A percentile compares a stretch with the other conserved stretches of the same genome.
Conservation (phyloP, 2,329 filamentous ascomycete species). For the Lachnellula hyalina region DNA sequence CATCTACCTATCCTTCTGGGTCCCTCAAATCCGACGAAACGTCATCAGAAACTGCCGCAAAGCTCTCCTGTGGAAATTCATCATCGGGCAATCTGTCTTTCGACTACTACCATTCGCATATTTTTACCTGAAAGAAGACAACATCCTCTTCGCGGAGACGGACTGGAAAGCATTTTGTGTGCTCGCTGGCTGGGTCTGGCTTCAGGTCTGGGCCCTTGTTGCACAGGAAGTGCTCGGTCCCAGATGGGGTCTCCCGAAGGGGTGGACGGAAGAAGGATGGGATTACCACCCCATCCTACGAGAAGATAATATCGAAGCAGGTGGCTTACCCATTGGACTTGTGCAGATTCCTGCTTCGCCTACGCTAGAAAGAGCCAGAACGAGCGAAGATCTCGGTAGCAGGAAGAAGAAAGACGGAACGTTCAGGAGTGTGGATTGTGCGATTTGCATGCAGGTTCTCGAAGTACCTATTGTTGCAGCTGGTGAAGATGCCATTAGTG, state of each 20-base stretch:
- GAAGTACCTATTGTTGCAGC: conserved; percentile 77
- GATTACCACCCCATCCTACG: conserved; percentile 91
- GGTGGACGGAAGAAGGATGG: conserved; percentile 70
- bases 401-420: conserved; percentile 42
- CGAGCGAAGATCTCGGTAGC: conserved; percentile 28
- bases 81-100: conserved; percentile 74
- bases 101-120: conserved; percentile 78
- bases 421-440: conserved; percentile 70
- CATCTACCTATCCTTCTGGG: conserved; percentile 83
- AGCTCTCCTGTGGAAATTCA: conserved; percentile 87
- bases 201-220: conserved; percentile 73
- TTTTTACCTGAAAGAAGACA: conserved; percentile 72
- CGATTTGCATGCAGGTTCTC: conserved; percentile 88
- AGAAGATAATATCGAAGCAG: conserved; percentile 75
- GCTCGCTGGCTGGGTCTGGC: conserved; percentile 75
- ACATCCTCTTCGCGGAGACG: conserved; percentile 71
- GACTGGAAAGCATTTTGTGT: conserved; percentile 61
- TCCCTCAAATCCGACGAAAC: conserved; percentile 89
- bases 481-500: conserved; percentile 42
- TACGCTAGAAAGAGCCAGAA: conserved; percentile 14
- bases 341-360: conserved; percentile 33
- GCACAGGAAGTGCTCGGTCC: conserved; percentile 83
- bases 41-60: conserved; percentile 84
- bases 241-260: conserved; percentile 72
- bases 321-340: conserved; percentile 74